These are phyloP conservation scores for Suillus plorans DNA, from an alignment of 768 basidiomycete genomes.

Conservation along the genomic window DNA sequence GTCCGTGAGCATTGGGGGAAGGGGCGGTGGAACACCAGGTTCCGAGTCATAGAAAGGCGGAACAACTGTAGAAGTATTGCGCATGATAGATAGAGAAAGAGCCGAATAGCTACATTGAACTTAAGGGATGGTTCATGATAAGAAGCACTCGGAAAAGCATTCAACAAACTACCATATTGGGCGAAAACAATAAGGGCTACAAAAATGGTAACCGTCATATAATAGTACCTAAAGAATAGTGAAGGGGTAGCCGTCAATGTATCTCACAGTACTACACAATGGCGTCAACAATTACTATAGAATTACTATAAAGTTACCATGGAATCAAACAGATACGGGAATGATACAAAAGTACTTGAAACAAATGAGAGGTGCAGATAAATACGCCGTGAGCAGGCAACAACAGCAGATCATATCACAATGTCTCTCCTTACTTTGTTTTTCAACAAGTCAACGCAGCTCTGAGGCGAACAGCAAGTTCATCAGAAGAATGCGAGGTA, in stretches of 20 bases:
- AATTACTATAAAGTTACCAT: not conserved
- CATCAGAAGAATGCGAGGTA: too few relatives aligned
- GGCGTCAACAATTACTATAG: too few relatives aligned
- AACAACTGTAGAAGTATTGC: not conserved
- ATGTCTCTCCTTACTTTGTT: not conserved
- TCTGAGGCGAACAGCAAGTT: too few relatives aligned
- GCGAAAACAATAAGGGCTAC: not conserved
- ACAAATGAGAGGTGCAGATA: not conserved
- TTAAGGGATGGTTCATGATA: not conserved
- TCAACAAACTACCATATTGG: slow-evolving; percentile 2
- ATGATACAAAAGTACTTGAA: not conserved
- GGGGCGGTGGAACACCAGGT: too few relatives aligned
- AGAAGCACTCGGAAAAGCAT: not conserved
- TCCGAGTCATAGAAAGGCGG: too few relatives aligned
- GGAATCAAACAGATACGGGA: not conserved
- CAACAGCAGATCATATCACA: not conserved
- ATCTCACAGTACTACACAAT: too few relatives aligned
- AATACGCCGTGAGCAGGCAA: not conserved
- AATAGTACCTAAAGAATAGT: too few relatives aligned
- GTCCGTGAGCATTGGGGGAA: not conserved
- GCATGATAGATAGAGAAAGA: not conserved
- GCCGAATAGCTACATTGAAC: not conserved
- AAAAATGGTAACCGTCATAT: not conserved
- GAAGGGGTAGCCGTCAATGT: not conserved
- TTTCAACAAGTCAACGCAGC: not conserved